Conservation (phyloP, 306 rosid species). For the Ochetophila trinervis region DNA sequence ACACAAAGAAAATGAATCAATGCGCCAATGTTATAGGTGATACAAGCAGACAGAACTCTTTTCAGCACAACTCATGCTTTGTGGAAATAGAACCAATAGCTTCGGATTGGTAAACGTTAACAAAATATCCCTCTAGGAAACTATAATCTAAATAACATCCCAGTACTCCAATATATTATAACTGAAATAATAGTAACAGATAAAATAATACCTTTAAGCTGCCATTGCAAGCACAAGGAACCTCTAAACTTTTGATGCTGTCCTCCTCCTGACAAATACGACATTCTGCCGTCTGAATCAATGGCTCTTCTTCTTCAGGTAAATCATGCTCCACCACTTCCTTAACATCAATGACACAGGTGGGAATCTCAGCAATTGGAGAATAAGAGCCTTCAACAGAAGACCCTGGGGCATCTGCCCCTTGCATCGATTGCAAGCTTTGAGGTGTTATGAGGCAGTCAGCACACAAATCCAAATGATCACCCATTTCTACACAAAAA, state of each 20-base stretch:
- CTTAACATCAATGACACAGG: slow-evolving; percentile 27
- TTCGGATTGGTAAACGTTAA: not conserved
- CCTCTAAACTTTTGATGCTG: slow-evolving; percentile 43
- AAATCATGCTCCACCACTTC: slow-evolving; percentile 28
- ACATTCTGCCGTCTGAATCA: slow-evolving; percentile 49
- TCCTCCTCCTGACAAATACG: slow-evolving; percentile 75
- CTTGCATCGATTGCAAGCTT: slow-evolving; percentile 27
- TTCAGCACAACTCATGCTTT: not conserved
- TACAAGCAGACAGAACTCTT: not conserved
- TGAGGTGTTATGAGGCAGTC: slow-evolving; percentile 33
- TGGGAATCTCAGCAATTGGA: slow-evolving; percentile 23
- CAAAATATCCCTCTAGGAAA: not conserved
- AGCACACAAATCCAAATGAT: slow-evolving; percentile 41
- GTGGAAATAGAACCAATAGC: not conserved
- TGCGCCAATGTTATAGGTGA: not conserved
- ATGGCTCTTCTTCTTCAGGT: slow-evolving; percentile 38
- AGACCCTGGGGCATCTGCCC: slow-evolving; percentile 28
- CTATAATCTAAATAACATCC: too few species aligned
- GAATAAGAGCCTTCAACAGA: slow-evolving; percentile 25
- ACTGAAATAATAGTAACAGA: slow-evolving; percentile 1
- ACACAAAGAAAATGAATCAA: not conserved
- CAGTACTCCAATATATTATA: not conserved
- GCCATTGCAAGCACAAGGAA: slow-evolving; percentile 66
- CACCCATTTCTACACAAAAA: slow-evolving; percentile 36
- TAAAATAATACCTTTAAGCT: slow-evolving; percentile 44